These are phyloP conservation scores for Lolium multiflorum DNA, from an alignment of 176 grass and related monocot species.

Conservation along the genomic window DNA sequence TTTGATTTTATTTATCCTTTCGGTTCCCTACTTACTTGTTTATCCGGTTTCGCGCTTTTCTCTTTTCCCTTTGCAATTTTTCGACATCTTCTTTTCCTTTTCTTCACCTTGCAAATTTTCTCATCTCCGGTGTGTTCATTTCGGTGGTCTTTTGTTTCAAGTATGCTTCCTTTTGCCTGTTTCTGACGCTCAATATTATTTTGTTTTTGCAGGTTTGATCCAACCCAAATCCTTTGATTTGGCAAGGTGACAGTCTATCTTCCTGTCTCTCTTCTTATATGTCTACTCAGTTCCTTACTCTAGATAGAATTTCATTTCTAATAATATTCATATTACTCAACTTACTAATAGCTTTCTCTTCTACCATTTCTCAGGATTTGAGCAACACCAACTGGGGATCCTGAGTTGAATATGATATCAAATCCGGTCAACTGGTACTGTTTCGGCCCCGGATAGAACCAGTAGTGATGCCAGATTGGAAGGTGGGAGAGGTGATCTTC, in stretches of 20 bases:
- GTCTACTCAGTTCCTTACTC: background rate
- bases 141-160: background rate
- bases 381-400: slow-evolving; percentile 44
- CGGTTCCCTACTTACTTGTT: background rate
- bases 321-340: background rate
- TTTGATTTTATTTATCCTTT: background rate
- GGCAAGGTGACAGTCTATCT: slow-evolving; percentile 20
- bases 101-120: background rate
- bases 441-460: slow-evolving; percentile 70
- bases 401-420: slow-evolving; percentile 69
- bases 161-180: too few relatives aligned
- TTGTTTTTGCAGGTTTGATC: slow-evolving; percentile 39
- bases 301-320: background rate
- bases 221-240: slow-evolving; percentile 31
- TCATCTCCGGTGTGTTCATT: background rate
- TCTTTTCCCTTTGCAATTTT: background rate
- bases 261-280: background rate
- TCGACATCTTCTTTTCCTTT: too few relatives aligned
- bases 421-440: slow-evolving; percentile 50
- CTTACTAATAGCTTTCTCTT: background rate
- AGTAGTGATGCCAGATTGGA: slow-evolving; percentile 72
- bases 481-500: slow-evolving; percentile 54
- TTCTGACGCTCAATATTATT: too few relatives aligned
- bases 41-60: background rate
- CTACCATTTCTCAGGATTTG: slow-evolving; percentile 40